phyloP scores from a whole-genome alignment of 169 alveolate genomes.

The Perkinsus olseni region DNA sequence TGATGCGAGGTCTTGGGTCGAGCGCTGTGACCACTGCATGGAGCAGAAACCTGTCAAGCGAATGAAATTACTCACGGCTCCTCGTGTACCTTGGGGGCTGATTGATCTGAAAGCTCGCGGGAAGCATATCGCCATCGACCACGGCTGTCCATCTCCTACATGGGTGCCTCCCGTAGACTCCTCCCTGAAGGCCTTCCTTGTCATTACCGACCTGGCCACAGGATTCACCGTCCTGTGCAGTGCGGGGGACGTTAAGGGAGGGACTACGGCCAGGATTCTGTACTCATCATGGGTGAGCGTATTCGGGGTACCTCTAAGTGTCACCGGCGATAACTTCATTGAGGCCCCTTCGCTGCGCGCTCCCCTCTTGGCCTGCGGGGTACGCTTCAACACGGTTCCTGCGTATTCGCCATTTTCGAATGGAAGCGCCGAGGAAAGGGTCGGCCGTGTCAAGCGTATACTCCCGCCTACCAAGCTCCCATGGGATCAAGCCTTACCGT shows the following conservation, averaged over 20 bases:
- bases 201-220: neutral
- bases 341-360: neutral
- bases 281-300: neutral
- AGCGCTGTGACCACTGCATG: neutral
- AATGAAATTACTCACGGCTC: neutral
- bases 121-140: neutral
- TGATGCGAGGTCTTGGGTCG: neutral
- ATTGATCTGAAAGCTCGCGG: neutral
- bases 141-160: neutral
- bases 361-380: neutral
- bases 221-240: neutral
- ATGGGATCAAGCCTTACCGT: neutral
- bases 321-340: neutral
- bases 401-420: neutral
- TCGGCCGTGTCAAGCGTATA: neutral
- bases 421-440: neutral
- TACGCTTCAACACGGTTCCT: neutral
- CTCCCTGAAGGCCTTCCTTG: neutral
- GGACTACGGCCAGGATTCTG: neutral
- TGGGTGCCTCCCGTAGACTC: neutral
- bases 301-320: neutral
- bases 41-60: neutral
- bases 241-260: neutral
- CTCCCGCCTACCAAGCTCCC: neutral
- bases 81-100: neutral